Conservation (phyloP, 768 basidiomycete genomes). For the Xanthoconium stramineum region DNA sequence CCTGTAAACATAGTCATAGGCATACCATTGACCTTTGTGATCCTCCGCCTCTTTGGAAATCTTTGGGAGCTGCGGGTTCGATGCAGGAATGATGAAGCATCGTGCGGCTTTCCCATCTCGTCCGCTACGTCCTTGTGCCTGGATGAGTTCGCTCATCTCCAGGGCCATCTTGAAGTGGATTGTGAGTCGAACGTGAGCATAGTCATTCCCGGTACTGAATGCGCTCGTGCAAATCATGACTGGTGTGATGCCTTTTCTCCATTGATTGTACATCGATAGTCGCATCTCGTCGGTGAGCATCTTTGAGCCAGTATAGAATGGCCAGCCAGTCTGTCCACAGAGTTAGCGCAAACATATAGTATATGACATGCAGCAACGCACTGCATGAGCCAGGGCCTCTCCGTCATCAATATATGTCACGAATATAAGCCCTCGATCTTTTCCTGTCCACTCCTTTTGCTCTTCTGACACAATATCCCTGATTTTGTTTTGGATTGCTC, state of each 20-base stretch:
- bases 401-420: neutral
- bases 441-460: neutral
- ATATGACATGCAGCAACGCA: no score
- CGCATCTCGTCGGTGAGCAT: neutral
- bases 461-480: neutral
- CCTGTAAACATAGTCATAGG: neutral
- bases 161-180: neutral
- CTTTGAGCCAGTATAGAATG: neutral
- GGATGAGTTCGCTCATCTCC: neutral
- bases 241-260: neutral
- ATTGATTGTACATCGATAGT: neutral
- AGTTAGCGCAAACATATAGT: no score
- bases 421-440: neutral
- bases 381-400: neutral
- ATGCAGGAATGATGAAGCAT: neutral
- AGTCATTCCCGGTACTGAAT: neutral
- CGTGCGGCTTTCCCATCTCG: neutral
- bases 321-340: neutral
- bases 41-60: neutral
- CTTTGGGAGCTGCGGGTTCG: no score
- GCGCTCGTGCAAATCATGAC: neutral
- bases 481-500: neutral
- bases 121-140: neutral
- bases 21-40: neutral
- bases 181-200: neutral